phyloP scores from a whole-genome alignment of 176 grass and related monocot genomes.

The Oryza australiensis region DNA sequence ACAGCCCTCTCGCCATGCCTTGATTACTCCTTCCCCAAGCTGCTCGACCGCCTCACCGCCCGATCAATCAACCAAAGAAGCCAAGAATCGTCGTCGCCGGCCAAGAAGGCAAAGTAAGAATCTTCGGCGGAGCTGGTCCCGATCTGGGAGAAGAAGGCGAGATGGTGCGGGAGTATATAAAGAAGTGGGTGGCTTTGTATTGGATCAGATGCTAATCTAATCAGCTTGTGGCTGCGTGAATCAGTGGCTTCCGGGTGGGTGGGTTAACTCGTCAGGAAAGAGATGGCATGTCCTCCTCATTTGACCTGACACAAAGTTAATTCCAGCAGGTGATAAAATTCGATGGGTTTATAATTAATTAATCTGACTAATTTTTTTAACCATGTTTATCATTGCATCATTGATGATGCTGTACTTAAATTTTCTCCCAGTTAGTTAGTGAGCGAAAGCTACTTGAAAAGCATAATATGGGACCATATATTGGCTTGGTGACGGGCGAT shows the following conservation, averaged over 20 bases:
- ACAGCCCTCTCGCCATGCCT: constrained; percentile 44
- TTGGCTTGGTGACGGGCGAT: neutral
- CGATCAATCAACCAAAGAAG: neutral
- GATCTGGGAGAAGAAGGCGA: constrained; percentile 1
- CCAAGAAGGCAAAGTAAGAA: no score
- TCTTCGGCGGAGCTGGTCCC: neutral
- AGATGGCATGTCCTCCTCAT: neutral
- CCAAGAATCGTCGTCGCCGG: neutral
- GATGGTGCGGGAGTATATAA: constrained; percentile 38
- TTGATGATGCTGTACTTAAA: neutral
- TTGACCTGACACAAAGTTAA: neutral
- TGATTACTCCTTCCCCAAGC: no score
- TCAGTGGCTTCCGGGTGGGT: constrained; percentile 35
- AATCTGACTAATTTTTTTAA: neutral
- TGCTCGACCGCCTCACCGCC: neutral
- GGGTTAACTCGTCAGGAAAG: neutral
- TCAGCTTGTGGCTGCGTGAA: neutral
- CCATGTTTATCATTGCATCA: constrained; percentile 17
- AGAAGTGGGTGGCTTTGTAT: neutral
- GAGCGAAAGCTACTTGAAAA: neutral
- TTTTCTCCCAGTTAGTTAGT: neutral
- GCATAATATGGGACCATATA: neutral
- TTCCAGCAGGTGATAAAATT: constrained; percentile 30
- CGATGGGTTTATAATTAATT: neutral
- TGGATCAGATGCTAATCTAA: neutral